Percentiles rank a stretch among this genome's conserved stretches.
phyloP scores from a whole-genome alignment of 345 rosid species.

The Mallotus nudiflorus region DNA sequence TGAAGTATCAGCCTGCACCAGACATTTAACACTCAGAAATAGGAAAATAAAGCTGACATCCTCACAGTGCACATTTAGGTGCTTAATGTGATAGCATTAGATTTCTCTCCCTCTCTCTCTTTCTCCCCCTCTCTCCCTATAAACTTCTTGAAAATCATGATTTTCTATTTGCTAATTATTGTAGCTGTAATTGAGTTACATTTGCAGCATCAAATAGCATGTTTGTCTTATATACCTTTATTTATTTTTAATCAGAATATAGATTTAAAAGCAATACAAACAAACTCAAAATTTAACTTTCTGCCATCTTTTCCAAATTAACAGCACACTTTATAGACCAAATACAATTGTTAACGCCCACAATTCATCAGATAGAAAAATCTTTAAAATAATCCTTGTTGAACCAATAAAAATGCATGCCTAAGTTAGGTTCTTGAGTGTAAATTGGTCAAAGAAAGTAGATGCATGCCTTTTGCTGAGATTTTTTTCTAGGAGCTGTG shows the following conservation, averaged over 20 bases:
- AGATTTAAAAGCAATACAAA: no score
- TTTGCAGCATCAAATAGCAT: no score
- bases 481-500: slow-evolving; percentile 52
- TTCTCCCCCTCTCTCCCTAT: no score
- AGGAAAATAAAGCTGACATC: neutral
- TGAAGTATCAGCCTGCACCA: slow-evolving; percentile 64
- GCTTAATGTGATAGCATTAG: neutral
- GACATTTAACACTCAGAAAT: slow-evolving; percentile 21
- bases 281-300: no score
- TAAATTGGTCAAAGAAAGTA: neutral
- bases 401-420: neutral
- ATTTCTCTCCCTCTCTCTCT: no score
- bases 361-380: neutral
- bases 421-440: neutral
- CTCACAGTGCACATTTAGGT: neutral
- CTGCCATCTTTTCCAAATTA: neutral
- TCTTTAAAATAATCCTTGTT: neutral
- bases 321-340: no score
- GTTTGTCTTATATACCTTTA: no score
- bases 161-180: no score
- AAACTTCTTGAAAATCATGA: no score
- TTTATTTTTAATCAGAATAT: no score
- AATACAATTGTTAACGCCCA: neutral
- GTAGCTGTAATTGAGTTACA: no score
- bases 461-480: slow-evolving; percentile 54